Percentiles rank a stretch among this genome's conserved stretches.
Evolutionary conservation across 1,284 basidiomycete species (phyloP).

Genomic region (Caloboletus firmus): DNA sequence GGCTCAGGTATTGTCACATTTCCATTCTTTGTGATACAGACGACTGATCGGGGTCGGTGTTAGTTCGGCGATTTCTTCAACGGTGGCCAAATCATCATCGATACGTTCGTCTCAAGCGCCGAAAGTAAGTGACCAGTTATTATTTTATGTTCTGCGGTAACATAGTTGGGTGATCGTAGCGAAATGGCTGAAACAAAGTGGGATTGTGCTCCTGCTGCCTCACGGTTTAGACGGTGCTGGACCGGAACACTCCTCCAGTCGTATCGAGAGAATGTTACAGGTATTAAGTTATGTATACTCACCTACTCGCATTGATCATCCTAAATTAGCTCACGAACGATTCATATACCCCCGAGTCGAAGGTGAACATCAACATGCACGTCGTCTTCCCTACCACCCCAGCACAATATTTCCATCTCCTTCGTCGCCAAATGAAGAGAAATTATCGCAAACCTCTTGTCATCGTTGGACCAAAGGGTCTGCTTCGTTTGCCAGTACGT

Average conservation of each 20-base stretch:
- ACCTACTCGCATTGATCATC: not conserved
- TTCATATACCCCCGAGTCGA: slow-evolving; percentile 44
- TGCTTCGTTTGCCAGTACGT: slow-evolving; percentile 76
- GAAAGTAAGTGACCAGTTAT: slow-evolving; percentile 59
- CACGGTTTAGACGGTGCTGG: slow-evolving; percentile 89
- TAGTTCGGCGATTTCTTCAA: slow-evolving; percentile 92
- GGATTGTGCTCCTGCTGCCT: slow-evolving; percentile 81
- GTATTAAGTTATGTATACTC: slow-evolving; percentile 34
- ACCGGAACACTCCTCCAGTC: slow-evolving; percentile 86
- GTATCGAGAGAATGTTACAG: slow-evolving; percentile 85
- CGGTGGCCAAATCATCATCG: slow-evolving; percentile 85
- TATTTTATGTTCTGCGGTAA: not conserved
- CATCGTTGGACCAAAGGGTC: slow-evolving; percentile 79
- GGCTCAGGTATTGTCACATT: slow-evolving; percentile 58
- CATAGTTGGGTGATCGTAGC: slow-evolving; percentile 45
- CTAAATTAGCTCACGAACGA: slow-evolving; percentile 67
- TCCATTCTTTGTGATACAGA: not conserved
- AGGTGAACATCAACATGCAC: slow-evolving; percentile 72
- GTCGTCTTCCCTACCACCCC: slow-evolving; percentile 85
- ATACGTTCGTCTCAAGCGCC: slow-evolving; percentile 81
- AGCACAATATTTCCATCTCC: slow-evolving; percentile 86
- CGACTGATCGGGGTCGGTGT: not conserved
- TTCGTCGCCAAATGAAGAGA: slow-evolving; percentile 78
- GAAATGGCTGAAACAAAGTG: slow-evolving; percentile 93
- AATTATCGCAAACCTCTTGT: slow-evolving; percentile 86